Evolutionary conservation across 163 green algal genomes (phyloP).

Genomic region (Scenedesmus sp.): DNA sequence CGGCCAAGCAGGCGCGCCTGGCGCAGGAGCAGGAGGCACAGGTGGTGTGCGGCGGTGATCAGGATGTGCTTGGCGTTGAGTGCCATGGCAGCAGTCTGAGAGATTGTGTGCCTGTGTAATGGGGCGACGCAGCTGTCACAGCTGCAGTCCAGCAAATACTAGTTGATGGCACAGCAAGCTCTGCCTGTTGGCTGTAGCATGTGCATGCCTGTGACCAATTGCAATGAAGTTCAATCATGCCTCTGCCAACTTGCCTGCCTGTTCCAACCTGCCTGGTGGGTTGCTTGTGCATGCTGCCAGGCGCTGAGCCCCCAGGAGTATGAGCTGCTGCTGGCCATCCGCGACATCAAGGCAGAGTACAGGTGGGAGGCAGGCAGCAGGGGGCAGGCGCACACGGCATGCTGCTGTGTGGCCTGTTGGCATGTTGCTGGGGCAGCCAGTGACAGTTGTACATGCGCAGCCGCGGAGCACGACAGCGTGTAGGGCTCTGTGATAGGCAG

Average conservation of each 20-base stretch:
- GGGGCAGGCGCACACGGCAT: not conserved
- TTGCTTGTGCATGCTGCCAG: not conserved
- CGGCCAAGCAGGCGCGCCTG: conserved; percentile 53
- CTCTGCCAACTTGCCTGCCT: not conserved
- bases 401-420: not conserved
- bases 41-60: conserved; percentile 46
- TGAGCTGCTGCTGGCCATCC: conserved; percentile 55
- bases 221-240: not conserved
- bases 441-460: not conserved
- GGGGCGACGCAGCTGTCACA: not conserved
- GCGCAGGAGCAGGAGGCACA: conserved; percentile 48
- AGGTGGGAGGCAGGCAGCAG: conserved; percentile 42
- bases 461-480: not conserved
- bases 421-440: not conserved
- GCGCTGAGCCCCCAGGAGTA: conserved; percentile 61
- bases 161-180: not conserved
- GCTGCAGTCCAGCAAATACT: not conserved
- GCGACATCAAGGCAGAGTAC: conserved; percentile 74
- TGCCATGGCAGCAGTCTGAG: not conserved
- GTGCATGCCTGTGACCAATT: not conserved
- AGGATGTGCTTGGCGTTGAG: not conserved
- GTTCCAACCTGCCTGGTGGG: too few species aligned
- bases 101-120: not conserved
- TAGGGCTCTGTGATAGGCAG: not conserved
- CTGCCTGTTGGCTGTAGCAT: not conserved